Base-by-base conservation (phyloP, 176 grass and related monocot genomes). In the Eleusine coracana region DNA sequence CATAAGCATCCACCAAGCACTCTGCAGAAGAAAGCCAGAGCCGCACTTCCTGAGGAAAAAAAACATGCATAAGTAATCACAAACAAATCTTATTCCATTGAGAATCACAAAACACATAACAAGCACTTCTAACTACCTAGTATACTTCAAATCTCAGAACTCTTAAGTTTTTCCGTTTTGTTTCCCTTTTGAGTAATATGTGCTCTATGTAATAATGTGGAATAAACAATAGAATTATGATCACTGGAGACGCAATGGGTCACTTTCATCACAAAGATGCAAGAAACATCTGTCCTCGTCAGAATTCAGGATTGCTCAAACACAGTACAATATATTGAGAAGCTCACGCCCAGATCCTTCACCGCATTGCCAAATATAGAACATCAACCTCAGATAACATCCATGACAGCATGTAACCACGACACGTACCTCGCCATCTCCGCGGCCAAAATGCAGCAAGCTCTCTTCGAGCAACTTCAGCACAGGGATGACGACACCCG, bases 1-100 rank as follows among this genome's bases (percentile, higher is more conserved):
- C 83, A 80, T 92, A 92, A 78, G 96, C 89, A 93, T 96, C 89
- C 36, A 95, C 77, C 83, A 96, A 81, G 49, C 81, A 89, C 73
- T 95, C 89, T 29, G 91, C 82, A 29, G 83, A 92, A 86, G 76
- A 84, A 84, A 92, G 87, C 82, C 92, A 82, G 68, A 80, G 87
- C 48, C 86, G 58, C 28, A 82, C 31, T 80, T 96, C 93, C 96
- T 93, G 76, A 71, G 71, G 49, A 89, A 81, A 85, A 76, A 4
- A 67, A 21, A 40, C 51, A 62, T 16, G 49, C 51, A 62, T 16
- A 56, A 7, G 5, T 74, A 67, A 82, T 52, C 7, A 61, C 13
- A 18, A 55, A 71, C 3, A 36, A 59, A 79, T 39, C n/a, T 36
- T 66, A 51, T 79, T 49, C 1, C 75, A 79, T 68, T 77, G 31